Conservation (phyloP, 2,329 filamentous ascomycete genomes). For the Xylariaceae sp. region DNA sequence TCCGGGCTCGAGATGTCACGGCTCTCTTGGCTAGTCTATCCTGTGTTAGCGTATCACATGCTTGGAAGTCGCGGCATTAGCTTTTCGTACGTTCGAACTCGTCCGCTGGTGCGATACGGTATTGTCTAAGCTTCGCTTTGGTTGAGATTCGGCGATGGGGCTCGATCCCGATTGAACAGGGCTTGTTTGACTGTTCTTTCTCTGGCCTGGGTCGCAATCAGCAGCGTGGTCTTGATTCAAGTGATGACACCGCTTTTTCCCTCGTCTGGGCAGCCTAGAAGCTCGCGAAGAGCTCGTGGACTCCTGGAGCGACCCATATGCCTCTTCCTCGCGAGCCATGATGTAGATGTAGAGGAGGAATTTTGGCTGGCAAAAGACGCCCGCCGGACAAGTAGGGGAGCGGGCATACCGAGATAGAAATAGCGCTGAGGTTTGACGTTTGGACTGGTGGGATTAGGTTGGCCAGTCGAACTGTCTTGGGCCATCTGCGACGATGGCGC, state of each 20-base stretch:
- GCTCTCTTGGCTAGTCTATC: slow-evolving; percentile 25
- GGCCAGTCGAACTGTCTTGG: slow-evolving; percentile 13
- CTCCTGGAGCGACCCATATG: slow-evolving; percentile 8
- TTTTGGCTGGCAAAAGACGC: neutral
- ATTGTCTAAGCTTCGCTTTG: slow-evolving; percentile 7
- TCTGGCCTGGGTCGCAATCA: slow-evolving; percentile 17
- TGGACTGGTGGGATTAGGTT: slow-evolving; percentile 16
- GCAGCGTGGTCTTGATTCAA: slow-evolving; percentile 8
- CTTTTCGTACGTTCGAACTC: slow-evolving; percentile 18
- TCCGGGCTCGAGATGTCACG: slow-evolving; percentile 13
- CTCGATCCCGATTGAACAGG: slow-evolving; percentile 9
- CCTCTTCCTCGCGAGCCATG: slow-evolving; percentile 17
- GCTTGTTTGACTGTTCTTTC: slow-evolving; percentile 16
- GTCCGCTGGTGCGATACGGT: slow-evolving; percentile 13
- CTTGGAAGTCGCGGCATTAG: neutral
- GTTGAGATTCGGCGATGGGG: slow-evolving; percentile 4
- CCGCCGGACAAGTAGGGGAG: neutral
- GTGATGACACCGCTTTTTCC: slow-evolving; percentile 6
- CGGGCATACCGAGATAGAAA: slow-evolving; percentile 25
- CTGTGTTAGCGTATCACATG: slow-evolving; percentile 1
- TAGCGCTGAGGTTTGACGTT: slow-evolving; percentile 11
- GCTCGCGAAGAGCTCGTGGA: slow-evolving; percentile 6
- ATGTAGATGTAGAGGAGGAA: neutral
- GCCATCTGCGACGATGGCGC: slow-evolving; percentile 9
- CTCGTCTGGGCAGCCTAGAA: slow-evolving; percentile 21